Conservation (phyloP, 176 grass and related monocot species). For the Eleusine indica region DNA sequence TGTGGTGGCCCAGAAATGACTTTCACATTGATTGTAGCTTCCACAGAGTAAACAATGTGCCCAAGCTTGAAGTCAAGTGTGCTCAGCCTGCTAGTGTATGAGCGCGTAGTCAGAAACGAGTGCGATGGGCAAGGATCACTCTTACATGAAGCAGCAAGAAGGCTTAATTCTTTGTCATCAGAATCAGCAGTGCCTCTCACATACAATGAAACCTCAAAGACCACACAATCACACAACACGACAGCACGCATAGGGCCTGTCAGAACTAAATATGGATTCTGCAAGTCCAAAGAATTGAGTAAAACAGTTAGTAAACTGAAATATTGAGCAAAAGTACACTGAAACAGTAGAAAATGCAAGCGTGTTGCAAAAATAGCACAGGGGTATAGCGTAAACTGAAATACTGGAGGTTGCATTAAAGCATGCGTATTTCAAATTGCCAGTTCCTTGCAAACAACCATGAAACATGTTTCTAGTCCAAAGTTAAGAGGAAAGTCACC, state of each 20-base stretch:
- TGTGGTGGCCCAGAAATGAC: background rate
- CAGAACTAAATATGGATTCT: conserved; percentile 25
- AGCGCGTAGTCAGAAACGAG: background rate
- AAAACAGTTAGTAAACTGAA: background rate
- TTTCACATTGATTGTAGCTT: conserved; percentile 32
- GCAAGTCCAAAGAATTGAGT: background rate
- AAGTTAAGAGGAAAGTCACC: too few species aligned
- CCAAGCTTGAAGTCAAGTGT: conserved; percentile 16
- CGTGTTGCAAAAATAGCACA: too few species aligned
- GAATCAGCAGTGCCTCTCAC: conserved; percentile 8
- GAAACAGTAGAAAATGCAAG: background rate
- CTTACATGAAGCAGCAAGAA: background rate
- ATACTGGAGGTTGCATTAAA: too few species aligned
- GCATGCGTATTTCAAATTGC: too few species aligned
- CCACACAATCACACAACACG: background rate
- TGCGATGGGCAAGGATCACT: background rate
- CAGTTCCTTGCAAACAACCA: too few species aligned
- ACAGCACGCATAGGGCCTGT: conserved; percentile 31
- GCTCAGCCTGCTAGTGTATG: conserved; percentile 21
- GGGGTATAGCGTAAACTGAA: too few species aligned
- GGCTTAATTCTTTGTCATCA: conserved; percentile 15
- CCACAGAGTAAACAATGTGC: background rate
- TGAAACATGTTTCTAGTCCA: background rate
- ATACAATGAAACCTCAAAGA: conserved; percentile 5
- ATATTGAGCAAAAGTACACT: conserved; percentile 4